A percentile compares a stretch with the other conserved stretches of the same genome.
These are phyloP conservation scores for Arctium minus DNA, from an alignment of 129 eudicot genomes.

Conservation along the genomic window DNA sequence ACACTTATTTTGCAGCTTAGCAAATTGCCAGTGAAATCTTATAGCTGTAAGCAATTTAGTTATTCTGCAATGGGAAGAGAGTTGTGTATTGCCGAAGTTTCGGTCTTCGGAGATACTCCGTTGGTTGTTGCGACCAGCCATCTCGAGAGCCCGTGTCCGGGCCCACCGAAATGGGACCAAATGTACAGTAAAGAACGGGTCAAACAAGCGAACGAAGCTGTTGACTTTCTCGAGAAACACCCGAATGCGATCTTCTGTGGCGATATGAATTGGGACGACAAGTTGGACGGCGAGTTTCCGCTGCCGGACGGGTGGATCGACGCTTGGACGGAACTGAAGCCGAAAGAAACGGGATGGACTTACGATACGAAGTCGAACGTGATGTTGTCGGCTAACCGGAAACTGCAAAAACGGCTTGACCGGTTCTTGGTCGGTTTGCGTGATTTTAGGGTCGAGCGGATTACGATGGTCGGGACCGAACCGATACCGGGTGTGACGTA, in stretches of 20 bases:
- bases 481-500: constrained; percentile 65
- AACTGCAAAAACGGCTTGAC: constrained; percentile 76
- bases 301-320: constrained; percentile 72
- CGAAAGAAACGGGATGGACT: constrained; percentile 65
- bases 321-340: constrained; percentile 68
- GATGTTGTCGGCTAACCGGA: constrained; percentile 73
- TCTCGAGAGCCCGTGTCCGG: constrained; percentile 88
- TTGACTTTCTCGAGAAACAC: constrained; percentile 46
- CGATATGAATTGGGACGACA: constrained; percentile 97
- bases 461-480: constrained; percentile 71
- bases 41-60: constrained; percentile 52
- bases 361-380: constrained; percentile 83
- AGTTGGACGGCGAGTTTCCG: constrained; percentile 78
- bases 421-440: constrained; percentile 52
- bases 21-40: constrained; percentile 66
- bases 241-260: constrained; percentile 75
- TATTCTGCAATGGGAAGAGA: constrained; percentile 78
- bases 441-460: constrained; percentile 46
- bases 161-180: constrained; percentile 94
- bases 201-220: constrained; percentile 73
- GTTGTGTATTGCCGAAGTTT: constrained; percentile 64
- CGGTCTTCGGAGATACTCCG: constrained; percentile 23
- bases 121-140: constrained; percentile 78
- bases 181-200: constrained; percentile 93
- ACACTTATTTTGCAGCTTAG: constrained; percentile 41